Evolutionary conservation across 139 green algal genomes (phyloP), one percentile per base, ranked within the genome.

Genomic region (Trebouxia sp.): DNA sequence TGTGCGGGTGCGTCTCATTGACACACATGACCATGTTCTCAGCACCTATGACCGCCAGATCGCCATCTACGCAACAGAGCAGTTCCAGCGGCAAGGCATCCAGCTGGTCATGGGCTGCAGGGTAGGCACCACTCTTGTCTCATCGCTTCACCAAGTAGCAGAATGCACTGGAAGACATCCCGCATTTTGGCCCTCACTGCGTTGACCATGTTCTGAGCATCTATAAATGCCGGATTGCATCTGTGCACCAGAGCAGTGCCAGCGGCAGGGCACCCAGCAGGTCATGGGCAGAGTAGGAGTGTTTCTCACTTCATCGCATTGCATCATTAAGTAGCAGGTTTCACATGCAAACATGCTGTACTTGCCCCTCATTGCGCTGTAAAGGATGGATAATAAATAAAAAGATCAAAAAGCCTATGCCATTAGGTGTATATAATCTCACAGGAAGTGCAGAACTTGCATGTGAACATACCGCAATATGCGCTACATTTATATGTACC

Each of bases 11-110:
- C 75, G 78, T n/a, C 65, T 82, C n/a, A 81, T 88, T 17, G 78
- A 90, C 50, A 83, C 84, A 7, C 80, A 87, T 26, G 87, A 90
- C 75, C 84, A 90, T 66, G 76, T 90, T 4, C 82, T 90, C 15
- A 82, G 65, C 45, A 35, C 76, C 35, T 90, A 85, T 69, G 87
- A 90, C 67, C 65, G 84, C 35, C 22, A 53, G 26, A 88, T 90
- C 51, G 76, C 84, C 12, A 75, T 82, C 15, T 90, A 87, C 37
- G 76, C 87, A 24, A 81, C 76, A 37, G 43, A 84, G 14, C 76
- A 83, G n/a, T 88, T 90, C 76, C 32, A 66, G 42, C 45, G 83
- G 39, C 37, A 76, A 24, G 82, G 80, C 77, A 82, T 90, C 48
- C 76, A 87, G 20, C 75, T 85, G 22, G 53, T 86, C 24, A 66